These are phyloP conservation scores for Holtermannia corniformis DNA, from an alignment of 768 basidiomycete genomes.

Conservation along the genomic window DNA sequence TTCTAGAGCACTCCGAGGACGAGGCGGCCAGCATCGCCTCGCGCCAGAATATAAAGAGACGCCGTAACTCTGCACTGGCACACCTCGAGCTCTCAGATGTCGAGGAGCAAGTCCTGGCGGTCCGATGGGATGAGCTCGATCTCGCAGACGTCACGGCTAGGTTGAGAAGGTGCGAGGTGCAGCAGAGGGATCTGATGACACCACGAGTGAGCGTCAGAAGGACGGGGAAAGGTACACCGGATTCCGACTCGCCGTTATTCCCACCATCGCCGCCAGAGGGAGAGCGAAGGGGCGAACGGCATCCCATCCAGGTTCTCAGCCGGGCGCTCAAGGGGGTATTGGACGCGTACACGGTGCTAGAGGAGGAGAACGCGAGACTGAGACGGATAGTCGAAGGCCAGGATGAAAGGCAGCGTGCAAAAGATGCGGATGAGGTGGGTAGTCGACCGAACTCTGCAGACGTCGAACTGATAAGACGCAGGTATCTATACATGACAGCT, in stretches of 20 bases:
- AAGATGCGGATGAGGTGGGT: slow-evolving; percentile 12
- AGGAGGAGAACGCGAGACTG: slow-evolving; percentile 21
- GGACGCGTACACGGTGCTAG: slow-evolving; percentile 16
- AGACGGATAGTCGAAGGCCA: not conserved
- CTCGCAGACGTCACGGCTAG: no score
- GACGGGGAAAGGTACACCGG: no score
- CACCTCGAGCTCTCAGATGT: no score
- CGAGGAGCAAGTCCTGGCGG: not conserved
- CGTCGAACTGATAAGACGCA: not conserved
- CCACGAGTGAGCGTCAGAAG: no score
- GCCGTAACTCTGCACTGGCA: not conserved
- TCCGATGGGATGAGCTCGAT: not conserved
- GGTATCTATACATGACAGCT: slow-evolving; percentile 29
- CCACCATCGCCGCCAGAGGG: slow-evolving; percentile 25
- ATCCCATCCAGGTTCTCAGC: slow-evolving; percentile 24
- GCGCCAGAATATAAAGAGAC: no score
- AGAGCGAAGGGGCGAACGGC: not conserved
- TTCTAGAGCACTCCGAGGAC: no score
- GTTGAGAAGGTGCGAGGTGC: no score
- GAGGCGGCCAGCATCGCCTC: no score
- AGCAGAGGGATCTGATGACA: no score
- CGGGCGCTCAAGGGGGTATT: slow-evolving; percentile 20
- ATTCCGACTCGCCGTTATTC: slow-evolving; percentile 25
- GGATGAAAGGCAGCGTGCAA: not conserved
- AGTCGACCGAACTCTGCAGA: not conserved